phyloP scores from a whole-genome alignment of 2,329 filamentous ascomycete genomes.

The Sarocladiaceae sp. region DNA sequence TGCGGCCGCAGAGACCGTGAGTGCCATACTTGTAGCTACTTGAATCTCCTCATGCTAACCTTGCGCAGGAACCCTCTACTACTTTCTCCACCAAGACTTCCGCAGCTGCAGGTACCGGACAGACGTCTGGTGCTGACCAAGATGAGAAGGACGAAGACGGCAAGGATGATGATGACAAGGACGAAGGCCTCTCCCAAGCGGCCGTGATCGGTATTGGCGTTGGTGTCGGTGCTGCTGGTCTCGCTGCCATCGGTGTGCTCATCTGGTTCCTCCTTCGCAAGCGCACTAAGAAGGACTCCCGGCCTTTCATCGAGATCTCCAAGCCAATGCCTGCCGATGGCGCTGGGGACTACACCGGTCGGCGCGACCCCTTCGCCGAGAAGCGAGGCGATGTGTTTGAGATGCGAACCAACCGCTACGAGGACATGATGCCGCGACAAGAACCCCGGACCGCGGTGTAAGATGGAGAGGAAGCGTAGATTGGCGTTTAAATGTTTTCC shows the following conservation, averaged over 20 bases:
- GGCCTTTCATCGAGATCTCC: slow-evolving; percentile 36
- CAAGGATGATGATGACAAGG: slow-evolving; percentile 4
- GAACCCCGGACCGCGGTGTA: slow-evolving; percentile 40
- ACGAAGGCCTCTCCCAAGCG: slow-evolving; percentile 30
- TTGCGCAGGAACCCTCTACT: neutral
- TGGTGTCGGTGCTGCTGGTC: slow-evolving; percentile 33
- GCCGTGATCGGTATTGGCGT: slow-evolving; percentile 45
- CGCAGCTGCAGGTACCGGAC: slow-evolving; percentile 11
- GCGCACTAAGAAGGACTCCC: slow-evolving; percentile 14
- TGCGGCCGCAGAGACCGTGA: slow-evolving; percentile 1
- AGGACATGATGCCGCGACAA: slow-evolving; percentile 49
- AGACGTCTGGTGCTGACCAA: slow-evolving; percentile 12
- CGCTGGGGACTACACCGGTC: slow-evolving; percentile 28
- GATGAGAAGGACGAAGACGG: slow-evolving; percentile 12
- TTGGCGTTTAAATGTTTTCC: slow-evolving; percentile 1
- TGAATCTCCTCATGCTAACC: too few relatives aligned
- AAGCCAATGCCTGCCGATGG: slow-evolving; percentile 43
- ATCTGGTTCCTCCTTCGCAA: slow-evolving; percentile 21
- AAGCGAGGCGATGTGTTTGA: slow-evolving; percentile 41
- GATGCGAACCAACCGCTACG: slow-evolving; percentile 46
- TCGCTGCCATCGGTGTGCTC: slow-evolving; percentile 33
- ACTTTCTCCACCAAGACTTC: slow-evolving; percentile 13
- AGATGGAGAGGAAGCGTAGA: neutral
- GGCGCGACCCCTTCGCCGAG: slow-evolving; percentile 27
- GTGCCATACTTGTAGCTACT: too few relatives aligned